These are phyloP conservation scores for Fusarium nanum DNA, from an alignment of 2,329 filamentous ascomycete genomes.

Conservation along the genomic window DNA sequence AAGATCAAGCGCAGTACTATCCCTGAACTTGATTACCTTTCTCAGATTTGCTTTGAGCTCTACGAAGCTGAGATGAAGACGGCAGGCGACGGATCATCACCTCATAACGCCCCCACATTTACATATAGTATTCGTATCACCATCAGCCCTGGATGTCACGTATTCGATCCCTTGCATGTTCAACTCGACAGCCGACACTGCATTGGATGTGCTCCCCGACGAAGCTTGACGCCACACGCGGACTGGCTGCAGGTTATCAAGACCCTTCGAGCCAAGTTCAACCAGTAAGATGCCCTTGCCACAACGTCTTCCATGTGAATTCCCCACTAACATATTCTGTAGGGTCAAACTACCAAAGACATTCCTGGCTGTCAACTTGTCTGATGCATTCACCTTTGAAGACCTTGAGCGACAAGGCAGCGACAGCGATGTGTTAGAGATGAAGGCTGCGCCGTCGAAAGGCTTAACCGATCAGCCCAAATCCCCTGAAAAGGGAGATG, in stretches of 20 bases:
- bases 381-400: conserved; percentile 71
- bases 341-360: conserved; percentile 75
- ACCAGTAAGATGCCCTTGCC: conserved; percentile 73
- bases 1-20: conserved; percentile 97
- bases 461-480: conserved; percentile 42
- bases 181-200: conserved; percentile 96
- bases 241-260: conserved; percentile 99
- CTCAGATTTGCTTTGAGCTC: conserved; percentile 96
- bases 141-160: conserved; percentile 94
- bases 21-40: conserved; percentile 96
- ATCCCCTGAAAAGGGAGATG: conserved; percentile 16
- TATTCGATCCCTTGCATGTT: conserved; percentile 95
- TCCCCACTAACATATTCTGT: conserved; percentile 36
- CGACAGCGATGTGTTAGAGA: conserved; percentile 62
- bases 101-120: conserved; percentile 74
- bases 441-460: conserved; percentile 54
- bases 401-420: conserved; percentile 64
- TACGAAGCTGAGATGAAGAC: conserved; percentile 90
- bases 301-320: neutral
- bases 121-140: conserved; percentile 97
- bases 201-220: conserved; percentile 91
- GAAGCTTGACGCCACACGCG: conserved; percentile 88
- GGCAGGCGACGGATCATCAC: conserved; percentile 51
- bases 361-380: conserved; percentile 73
- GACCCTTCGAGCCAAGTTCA: conserved; percentile 92